Percentiles rank a stretch among this genome's conserved stretches.
phyloP scores from a whole-genome alignment of 805 yeast species.

The Saccharomycopsis capsularis region DNA sequence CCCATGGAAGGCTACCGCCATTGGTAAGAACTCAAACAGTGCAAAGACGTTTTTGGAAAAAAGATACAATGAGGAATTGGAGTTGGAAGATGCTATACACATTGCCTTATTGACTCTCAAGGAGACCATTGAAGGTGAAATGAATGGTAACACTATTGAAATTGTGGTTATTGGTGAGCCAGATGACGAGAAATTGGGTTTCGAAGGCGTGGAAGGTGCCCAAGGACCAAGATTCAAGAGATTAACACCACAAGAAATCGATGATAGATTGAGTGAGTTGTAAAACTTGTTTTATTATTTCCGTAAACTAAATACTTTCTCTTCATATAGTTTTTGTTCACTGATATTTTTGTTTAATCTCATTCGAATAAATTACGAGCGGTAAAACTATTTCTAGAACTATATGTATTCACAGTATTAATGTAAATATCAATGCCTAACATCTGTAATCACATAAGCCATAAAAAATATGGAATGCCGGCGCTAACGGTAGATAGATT shows the following conservation, averaged over 20 bases:
- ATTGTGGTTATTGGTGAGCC: slow-evolving; percentile 82
- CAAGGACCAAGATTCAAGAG: slow-evolving; percentile 86
- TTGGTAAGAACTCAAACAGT: slow-evolving; percentile 92
- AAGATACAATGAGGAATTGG: slow-evolving; percentile 96
- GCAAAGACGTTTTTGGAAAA: slow-evolving; percentile 97
- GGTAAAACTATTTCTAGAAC: too few relatives aligned
- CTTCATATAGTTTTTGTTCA: too few relatives aligned
- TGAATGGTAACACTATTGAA: slow-evolving; percentile 94
- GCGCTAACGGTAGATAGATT: too few relatives aligned
- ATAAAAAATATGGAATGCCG: too few relatives aligned
- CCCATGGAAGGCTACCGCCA: slow-evolving; percentile 99
- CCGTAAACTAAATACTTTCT: too few relatives aligned
- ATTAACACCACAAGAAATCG: slow-evolving; percentile 82
- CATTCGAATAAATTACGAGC: too few relatives aligned
- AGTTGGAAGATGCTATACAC: slow-evolving; percentile 96
- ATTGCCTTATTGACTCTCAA: slow-evolving; percentile 90
- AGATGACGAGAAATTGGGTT: slow-evolving; percentile 74
- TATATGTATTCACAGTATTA: too few relatives aligned
- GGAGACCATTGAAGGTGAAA: slow-evolving; percentile 96
- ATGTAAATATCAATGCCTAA: too few relatives aligned
- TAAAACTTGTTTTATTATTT: too few relatives aligned
- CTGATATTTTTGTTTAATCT: too few relatives aligned
- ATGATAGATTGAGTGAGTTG: slow-evolving; percentile 90
- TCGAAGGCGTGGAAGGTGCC: slow-evolving; percentile 69
- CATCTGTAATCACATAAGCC: too few relatives aligned